These are phyloP conservation scores for Lepidium sativum DNA, from an alignment of 345 rosid genomes.

Conservation along the genomic window DNA sequence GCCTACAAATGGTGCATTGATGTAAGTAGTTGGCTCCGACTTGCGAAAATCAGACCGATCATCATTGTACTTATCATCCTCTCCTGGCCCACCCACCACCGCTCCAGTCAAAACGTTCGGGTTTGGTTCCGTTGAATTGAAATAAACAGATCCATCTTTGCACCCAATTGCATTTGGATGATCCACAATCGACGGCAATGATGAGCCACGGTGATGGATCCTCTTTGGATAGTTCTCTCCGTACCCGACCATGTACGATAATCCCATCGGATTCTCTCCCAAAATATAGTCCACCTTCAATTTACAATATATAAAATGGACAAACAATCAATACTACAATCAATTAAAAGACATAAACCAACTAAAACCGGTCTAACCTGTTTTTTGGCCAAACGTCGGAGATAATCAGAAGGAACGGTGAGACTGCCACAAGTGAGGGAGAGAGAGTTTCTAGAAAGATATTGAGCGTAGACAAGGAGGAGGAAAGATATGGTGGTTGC, in stretches of 20 bases:
- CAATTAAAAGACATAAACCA: too few species aligned
- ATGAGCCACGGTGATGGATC: conserved; percentile 92
- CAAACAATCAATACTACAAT: too few species aligned
- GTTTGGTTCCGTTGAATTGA: conserved; percentile 58
- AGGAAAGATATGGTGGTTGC: conserved; percentile 84
- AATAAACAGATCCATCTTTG: conserved; percentile 68
- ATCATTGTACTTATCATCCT: conserved; percentile 64
- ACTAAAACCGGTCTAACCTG: conserved; percentile 34
- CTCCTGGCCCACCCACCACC: conserved; percentile 79
- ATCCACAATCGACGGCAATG: conserved; percentile 59
- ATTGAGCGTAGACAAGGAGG: conserved; percentile 73
- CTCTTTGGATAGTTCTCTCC: conserved; percentile 58
- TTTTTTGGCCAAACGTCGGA: conserved; percentile 67
- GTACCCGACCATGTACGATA: conserved; percentile 96
- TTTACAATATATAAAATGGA: not conserved
- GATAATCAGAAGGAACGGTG: conserved; percentile 39
- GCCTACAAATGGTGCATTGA: conserved; percentile 95
- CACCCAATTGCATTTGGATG: conserved; percentile 57
- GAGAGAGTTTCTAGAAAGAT: conserved; percentile 57
- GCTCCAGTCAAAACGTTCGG: conserved; percentile 75
- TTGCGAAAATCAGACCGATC: conserved; percentile 61
- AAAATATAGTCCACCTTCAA: conserved; percentile 63
- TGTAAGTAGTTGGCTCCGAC: conserved; percentile 91
- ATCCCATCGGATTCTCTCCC: conserved; percentile 79
- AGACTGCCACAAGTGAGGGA: conserved; percentile 54